Evolutionary conservation across 768 basidiomycete species (phyloP).

Genomic region (Russula sp.): DNA sequence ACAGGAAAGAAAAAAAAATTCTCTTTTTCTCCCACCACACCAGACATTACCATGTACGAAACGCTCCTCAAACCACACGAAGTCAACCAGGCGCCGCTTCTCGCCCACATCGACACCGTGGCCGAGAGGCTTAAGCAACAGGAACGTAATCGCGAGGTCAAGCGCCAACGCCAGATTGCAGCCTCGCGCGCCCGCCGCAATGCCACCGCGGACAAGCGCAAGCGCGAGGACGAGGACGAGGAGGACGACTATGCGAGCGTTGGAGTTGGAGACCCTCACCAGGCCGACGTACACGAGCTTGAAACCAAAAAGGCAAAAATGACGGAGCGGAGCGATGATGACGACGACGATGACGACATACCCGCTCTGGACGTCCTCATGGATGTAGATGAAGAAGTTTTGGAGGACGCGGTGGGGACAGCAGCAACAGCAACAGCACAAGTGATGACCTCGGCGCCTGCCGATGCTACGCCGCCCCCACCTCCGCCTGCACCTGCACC

Average conservation of each 20-base stretch:
- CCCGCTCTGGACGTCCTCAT: conserved; percentile 1
- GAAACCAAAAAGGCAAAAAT: conserved; percentile 20
- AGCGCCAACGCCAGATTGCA: conserved; percentile 76
- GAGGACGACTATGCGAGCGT: conserved; percentile 31
- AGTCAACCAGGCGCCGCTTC: conserved; percentile 50
- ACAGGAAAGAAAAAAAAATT: neutral
- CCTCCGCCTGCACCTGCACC: neutral
- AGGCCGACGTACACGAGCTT: conserved; percentile 1
- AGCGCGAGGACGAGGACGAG: conserved; percentile 32
- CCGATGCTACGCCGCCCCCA: conserved; percentile 11
- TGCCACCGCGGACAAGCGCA: conserved; percentile 32
- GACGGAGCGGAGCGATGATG: neutral
- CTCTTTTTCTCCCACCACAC: neutral
- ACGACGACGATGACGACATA: neutral
- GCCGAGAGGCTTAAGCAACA: conserved; percentile 62
- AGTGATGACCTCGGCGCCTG: neutral
- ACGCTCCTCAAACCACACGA: conserved; percentile 84
- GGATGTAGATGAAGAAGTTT: neutral
- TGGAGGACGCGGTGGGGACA: neutral
- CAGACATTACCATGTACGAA: conserved; percentile 95
- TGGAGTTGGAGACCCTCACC: neutral
- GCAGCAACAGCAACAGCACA: neutral
- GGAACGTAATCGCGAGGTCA: conserved; percentile 71
- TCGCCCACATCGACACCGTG: conserved; percentile 47
- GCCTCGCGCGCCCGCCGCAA: conserved; percentile 35